Base-by-base conservation (phyloP, 2,329 filamentous ascomycete genomes). In the Claviceps arundinis region DNA sequence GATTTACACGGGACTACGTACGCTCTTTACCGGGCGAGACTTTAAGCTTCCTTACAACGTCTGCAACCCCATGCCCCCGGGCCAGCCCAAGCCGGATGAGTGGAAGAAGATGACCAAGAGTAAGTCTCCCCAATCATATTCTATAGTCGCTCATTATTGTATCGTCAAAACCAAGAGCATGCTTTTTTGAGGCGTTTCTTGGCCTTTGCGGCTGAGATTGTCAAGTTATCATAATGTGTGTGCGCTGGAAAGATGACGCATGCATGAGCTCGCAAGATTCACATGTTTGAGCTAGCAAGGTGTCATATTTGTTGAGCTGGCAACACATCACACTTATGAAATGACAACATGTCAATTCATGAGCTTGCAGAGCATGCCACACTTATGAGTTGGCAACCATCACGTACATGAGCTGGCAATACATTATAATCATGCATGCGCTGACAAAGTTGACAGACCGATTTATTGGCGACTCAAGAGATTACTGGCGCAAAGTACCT, bases 51-150 rank as follows among this genome's bases (percentile, higher is more conserved):
- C 93, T 0, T 96, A 82, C 62, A 86, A 95, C 64, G 76, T 95
- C 47, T 97, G 91, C 73, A 87, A 89, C 51, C 91, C 91, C 2
- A 77, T 95, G 19, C 85, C 88, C 3, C 81, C 83, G 1, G 89
- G 87, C 48, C 87, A 95, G 64, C 87, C 89, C 24, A 95, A 95
- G 68, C 90, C 91, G 1, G 84, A 94, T 58, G 89, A 95, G 61
- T 98, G 90, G 86, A 83, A 84, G 59, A 91, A 91, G 65, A 84
- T 93, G 59, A 90, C 89, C 57, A 93, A 87, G 68, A 97, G 88
- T 94, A 73, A 34, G 22, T 48, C 54, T 4, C 17, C 30, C 30
- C 30, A 34, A 34, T 34, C 30, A 34, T 1, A 34, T 34, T 4
- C 9, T 11, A 34, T 30, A 53, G 5, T 43, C n/a, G 30, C 9